Base-by-base conservation (phyloP, 305 asterid species). In the Lippia alba region DNA sequence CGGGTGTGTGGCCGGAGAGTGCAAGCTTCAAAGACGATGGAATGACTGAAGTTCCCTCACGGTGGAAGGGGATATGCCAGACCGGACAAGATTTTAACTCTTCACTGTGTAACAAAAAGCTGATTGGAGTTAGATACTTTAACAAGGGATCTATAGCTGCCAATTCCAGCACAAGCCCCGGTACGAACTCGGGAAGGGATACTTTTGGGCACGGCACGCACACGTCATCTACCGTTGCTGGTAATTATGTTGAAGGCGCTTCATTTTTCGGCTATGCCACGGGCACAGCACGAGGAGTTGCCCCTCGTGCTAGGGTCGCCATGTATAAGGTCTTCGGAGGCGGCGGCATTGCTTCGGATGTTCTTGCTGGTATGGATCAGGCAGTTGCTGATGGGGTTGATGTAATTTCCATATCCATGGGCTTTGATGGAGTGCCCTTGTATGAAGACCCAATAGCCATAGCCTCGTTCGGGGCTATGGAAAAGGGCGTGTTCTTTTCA, bases 381-480 rank as follows among this genome's bases (percentile, higher is more conserved):
- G 88, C 84, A 3, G 82, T 83, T 4, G 80, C 77, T 0, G 88
- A 83, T 2, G 80, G 85, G 3, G 85, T 83, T 12, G 85, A 83
- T 11, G 69, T 83, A 0, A 76, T 78, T 8, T 83, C 83, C 0
- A 78, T 83, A 19, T 83, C 88, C 15, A 71, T 76, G 78, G 79
- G 84, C 0, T 76, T 76, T 12, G 76, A 67, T 15, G 46, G 0
- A 0, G 64, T 71, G n/a, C 81, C 85, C 0, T 5, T 81, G 30
- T 78, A 78, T 17, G 60, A 78, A 15, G 85, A 81, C 20, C 79
- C 86, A 5, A 71, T 84, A 2, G 83, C 86, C 10, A 74, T 84
- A 19, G 86, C 86, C 30, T 71, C 84, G 0, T 84, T 84, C 55
- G 82, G 82, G 14, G 88, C 88, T 0, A 84, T 84, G 85, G 82